Evolutionary conservation across 164 flowering plant genomes (phyloP), one percentile per base, ranked within the genome.

Genomic region (Platanus orientalis): DNA sequence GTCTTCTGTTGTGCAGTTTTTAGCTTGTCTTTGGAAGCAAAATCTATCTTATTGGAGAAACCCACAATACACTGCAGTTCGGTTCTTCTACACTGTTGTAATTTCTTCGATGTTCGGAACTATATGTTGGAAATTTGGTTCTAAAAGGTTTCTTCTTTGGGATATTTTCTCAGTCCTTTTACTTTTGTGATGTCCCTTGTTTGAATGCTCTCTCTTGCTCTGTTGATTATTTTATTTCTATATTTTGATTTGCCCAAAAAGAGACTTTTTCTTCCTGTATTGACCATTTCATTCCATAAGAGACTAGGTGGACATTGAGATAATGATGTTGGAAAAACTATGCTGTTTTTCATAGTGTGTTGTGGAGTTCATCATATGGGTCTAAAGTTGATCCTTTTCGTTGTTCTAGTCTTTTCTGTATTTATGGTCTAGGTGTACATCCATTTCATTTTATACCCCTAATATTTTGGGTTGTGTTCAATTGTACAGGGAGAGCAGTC

Each of bases 21-120:
- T 78, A 14, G 84, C 94, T 34, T 92, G 97, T 67, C 87, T 95
- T 19, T 90, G 97, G 97, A 95, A 92, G 83, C 97, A 95, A 71
- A 80, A 95, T 71, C 75, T 83, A 26, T 92, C 96, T 55, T 95
- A 95, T 70, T 95, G 99, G 99, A 76, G 99, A 69, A 92, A 89
- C 70, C 97, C 99, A 12, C 97, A 89, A 64, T 95, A 95, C 73
- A 88, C 96, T 23, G 97, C 96, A 53, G 97, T 95, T 58, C 85
- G 94, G 32, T 89, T 86, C 80, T 91, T 92, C 80, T 95, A 89
- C 79, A 95, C 99, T 16, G 79, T 85, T 63, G 77, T 95, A 61
- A 89, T 92, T 72, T 89, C 97, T 49, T 70, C 88, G 75, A 95
- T 95, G 96, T 88, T 95, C 61, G 99, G 99, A 62, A 75, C 96